phyloP scores from a whole-genome alignment of 306 rosid genomes.

The Psophocarpus tetragonolobus region DNA sequence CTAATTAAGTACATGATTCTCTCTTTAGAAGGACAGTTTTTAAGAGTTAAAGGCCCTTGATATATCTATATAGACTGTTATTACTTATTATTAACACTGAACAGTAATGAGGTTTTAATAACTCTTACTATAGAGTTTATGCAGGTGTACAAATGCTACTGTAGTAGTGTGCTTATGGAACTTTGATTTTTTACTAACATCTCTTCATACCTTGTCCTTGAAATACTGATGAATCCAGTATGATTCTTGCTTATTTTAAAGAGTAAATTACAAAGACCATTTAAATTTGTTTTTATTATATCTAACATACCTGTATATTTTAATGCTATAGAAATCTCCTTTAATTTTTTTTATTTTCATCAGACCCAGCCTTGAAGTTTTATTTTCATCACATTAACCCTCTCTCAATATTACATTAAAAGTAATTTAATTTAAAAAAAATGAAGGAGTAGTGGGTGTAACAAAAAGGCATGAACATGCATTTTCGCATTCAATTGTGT shows the following conservation, averaged over 20 bases:
- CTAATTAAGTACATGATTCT: not conserved
- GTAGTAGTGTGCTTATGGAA: not conserved
- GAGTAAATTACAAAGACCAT: no score
- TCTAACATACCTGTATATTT: no score
- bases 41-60: not conserved
- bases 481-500: constrained; percentile 50
- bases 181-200: not conserved
- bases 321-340: no score
- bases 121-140: not conserved
- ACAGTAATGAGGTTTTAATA: not conserved
- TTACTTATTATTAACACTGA: not conserved
- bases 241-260: not conserved
- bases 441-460: no score
- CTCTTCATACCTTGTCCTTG: not conserved
- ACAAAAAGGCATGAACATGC: not conserved
- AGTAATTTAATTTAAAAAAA: no score
- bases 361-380: no score
- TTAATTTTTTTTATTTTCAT: no score
- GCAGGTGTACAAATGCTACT: not conserved
- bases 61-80: not conserved
- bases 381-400: no score
- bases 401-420: no score
- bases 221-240: not conserved
- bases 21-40: not conserved
- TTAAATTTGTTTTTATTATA: no score